Conservation (phyloP, 305 asterid species). For the Andrographis paniculata region DNA sequence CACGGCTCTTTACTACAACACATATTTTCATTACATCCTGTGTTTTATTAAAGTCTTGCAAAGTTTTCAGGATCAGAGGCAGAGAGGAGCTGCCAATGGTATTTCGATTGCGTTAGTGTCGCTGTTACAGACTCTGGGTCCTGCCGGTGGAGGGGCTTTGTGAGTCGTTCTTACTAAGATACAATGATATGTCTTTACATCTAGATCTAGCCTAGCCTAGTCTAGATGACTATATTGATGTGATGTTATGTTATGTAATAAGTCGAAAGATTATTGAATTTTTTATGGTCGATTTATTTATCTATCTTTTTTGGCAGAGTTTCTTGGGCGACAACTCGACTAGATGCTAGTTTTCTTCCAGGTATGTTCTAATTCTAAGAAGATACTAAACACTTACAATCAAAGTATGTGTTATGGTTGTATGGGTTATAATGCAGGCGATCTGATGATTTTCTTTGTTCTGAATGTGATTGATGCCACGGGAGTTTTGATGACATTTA, state of each 20-base stretch:
- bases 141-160: slow-evolving; percentile 72
- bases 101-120: slow-evolving; percentile 70
- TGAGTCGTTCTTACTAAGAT: slow-evolving; percentile 29
- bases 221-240: no score
- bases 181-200: no score
- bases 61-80: slow-evolving; percentile 44
- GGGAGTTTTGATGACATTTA: slow-evolving; percentile 53
- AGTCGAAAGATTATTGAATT: no score
- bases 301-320: not conserved
- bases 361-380: no score
- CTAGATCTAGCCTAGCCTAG: no score
- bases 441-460: slow-evolving; percentile 57
- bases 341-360: slow-evolving; percentile 47
- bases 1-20: no score
- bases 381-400: no score
- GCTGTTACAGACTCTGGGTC: slow-evolving; percentile 63
- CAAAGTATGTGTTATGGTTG: not conserved
- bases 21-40: no score
- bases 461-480: slow-evolving; percentile 44
- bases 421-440: slow-evolving; percentile 36
- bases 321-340: slow-evolving; percentile 36
- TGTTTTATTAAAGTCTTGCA: not conserved
- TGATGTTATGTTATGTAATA: no score
- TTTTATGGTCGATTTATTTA: not conserved
- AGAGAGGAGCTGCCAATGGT: slow-evolving; percentile 87